Conservation (phyloP, 202 grass and related monocot species). For the Zizania palustris region DNA sequence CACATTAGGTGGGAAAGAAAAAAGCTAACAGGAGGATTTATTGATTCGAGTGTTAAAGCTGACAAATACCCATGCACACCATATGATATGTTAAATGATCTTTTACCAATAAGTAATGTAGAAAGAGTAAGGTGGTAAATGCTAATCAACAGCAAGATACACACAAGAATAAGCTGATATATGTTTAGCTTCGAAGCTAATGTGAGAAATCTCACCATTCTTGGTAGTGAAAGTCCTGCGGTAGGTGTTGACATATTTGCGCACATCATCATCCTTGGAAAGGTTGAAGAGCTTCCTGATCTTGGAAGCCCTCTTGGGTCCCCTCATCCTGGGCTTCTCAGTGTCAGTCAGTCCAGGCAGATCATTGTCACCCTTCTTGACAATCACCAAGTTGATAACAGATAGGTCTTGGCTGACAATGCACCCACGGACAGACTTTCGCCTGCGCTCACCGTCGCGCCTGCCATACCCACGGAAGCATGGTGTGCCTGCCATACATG, state of each 20-base stretch:
- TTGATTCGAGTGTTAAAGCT: neutral
- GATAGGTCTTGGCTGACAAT: constrained; percentile 86
- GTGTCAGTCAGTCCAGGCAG: constrained; percentile 76
- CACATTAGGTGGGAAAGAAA: neutral
- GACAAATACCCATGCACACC: neutral
- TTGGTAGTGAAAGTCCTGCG: constrained; percentile 82
- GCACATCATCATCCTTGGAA: constrained; percentile 80
- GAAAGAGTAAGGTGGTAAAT: neutral
- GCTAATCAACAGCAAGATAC: neutral
- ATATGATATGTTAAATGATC: neutral
- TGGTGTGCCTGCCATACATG: constrained; percentile 52
- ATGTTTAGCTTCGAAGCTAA: neutral
- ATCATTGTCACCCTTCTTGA: constrained; percentile 89
- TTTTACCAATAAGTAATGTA: neutral
- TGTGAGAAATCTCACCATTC: constrained; percentile 50
- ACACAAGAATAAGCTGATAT: neutral
- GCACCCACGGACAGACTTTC: constrained; percentile 89
- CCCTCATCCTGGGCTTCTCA: constrained; percentile 93
- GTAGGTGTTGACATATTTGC: constrained; percentile 89
- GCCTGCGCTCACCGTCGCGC: constrained; percentile 75
- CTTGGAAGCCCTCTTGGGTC: constrained; percentile 89
- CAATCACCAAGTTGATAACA: constrained; percentile 86
- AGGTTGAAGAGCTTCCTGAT: constrained; percentile 95
- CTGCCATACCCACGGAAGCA: constrained; percentile 86
- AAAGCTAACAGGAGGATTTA: neutral